Percentiles rank a stretch among this genome's conserved stretches.
Conservation (phyloP, 805 yeast species). For the Yamadazyma insecticola region DNA sequence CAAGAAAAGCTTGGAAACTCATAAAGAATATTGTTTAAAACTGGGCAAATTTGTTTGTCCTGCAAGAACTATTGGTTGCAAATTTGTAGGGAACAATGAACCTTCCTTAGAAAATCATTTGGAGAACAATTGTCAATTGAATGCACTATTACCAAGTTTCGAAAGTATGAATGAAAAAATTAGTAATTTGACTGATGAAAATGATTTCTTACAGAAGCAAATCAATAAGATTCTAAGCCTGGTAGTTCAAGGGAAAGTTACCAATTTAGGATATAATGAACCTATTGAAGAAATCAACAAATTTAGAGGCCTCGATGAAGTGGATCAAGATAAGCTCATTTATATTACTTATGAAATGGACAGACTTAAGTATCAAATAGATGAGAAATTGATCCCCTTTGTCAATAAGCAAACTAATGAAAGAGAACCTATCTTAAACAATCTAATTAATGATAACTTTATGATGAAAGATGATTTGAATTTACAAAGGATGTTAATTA, state of each 20-base stretch:
- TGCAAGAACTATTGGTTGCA: conserved; percentile 45
- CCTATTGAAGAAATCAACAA: conserved; percentile 43
- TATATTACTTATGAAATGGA: conserved; percentile 41
- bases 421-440: conserved; percentile 25
- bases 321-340: conserved; percentile 24
- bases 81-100: conserved; percentile 38
- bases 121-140: conserved; percentile 26
- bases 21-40: conserved; percentile 38
- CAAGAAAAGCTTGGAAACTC: conserved; percentile 30
- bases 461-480: conserved; percentile 45
- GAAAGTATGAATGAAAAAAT: conserved; percentile 21
- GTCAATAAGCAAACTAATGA: conserved; percentile 21
- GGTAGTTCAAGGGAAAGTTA: conserved; percentile 45
- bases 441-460: conserved; percentile 31
- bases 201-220: conserved; percentile 37
- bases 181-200: conserved; percentile 27
- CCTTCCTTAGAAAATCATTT: conserved; percentile 34
- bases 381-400: conserved; percentile 33
- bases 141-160: conserved; percentile 24
- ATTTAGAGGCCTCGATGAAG: conserved; percentile 14
- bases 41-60: conserved; percentile 42
- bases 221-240: conserved; percentile 43
- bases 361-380: conserved; percentile 37
- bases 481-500: conserved; percentile 39
- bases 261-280: conserved; percentile 46